Evolutionary conservation across 2,329 filamentous ascomycete genomes (phyloP), one percentile per base, ranked within the genome.

Genomic region (Colletotrichum falcatum): DNA sequence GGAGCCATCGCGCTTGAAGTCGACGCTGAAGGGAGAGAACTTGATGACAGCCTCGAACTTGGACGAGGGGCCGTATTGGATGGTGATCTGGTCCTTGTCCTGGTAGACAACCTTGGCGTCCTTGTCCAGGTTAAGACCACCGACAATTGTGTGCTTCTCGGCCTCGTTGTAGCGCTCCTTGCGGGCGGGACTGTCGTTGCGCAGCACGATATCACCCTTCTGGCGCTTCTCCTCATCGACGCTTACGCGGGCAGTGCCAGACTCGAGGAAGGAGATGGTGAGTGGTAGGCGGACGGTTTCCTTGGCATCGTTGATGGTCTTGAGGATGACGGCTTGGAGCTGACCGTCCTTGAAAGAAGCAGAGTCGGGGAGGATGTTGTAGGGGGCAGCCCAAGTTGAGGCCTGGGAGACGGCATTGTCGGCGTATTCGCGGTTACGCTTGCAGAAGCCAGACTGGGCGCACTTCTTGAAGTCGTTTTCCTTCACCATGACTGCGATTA

Each of bases 381-480:
- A 99, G 0, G 95, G 95, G 9, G 94, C 91, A 74, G 85, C 85
- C 92, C 94, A 98, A 35, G 86, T 85, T 11, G 89, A 86, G 71
- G 89, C 90, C 66, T 89, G 83, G 51, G 89, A 83, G 55, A 88
- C 82, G 73, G 91, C 94, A 73, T 88, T 85, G 81, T 98, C 95
- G 79, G 96, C 96, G 79, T 93, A 95, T 48, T 89, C 92, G 79
- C 96, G 91, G 83, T 98, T 98, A 74, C 96, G 93, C 80, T 94
- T 96, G 84, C 96, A 99, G 85, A 99, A 99, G 77, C 96, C 96
- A 5, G 95, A 96, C 80, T 99, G 95, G 75, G 92, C 85, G 84
- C 96, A 99, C 76, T 92, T 97, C 80, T 98, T 99, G 87, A 98
- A 99, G 81, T 97, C 95, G 77, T 97, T 91, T 79, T 97, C 92